Percentiles rank a stretch among this genome's conserved stretches.
Evolutionary conservation across 1,284 basidiomycete species (phyloP).

Genomic region (Ceratobasidium papillatum): DNA sequence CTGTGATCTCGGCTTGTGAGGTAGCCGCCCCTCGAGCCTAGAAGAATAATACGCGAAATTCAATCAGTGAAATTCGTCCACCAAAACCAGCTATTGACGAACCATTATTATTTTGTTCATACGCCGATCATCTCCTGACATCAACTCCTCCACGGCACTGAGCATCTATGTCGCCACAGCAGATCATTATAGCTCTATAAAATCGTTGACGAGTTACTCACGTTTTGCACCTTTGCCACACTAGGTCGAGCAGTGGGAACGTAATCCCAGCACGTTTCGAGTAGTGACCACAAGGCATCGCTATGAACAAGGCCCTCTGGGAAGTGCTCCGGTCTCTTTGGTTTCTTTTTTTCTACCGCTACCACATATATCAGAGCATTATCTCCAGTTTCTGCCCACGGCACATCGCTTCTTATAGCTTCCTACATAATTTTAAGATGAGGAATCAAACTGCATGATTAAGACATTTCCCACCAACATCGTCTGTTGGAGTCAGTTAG

Average conservation of each 20-base stretch:
- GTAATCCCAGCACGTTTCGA: not conserved
- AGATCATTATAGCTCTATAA: no score
- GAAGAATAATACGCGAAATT: no score
- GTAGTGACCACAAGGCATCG: not conserved
- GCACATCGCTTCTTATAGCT: not conserved
- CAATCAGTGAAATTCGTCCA: no score
- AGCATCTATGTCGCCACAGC: no score
- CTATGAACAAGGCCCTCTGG: no score
- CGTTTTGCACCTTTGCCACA: not conserved
- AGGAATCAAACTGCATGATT: no score
- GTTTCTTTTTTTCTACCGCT: not conserved
- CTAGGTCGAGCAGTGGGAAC: not conserved
- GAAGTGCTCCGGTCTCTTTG: not conserved
- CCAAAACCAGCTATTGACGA: no score
- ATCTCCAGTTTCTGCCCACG: not conserved
- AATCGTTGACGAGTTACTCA: not conserved
- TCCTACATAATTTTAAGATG: not conserved
- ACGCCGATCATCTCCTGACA: no score
- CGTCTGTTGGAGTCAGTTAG: not conserved
- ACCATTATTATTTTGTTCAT: no score
- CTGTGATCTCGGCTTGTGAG: no score
- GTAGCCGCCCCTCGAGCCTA: no score
- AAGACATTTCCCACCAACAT: constrained; percentile 7
- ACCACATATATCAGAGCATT: not conserved
- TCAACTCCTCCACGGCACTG: no score